Base-by-base conservation (phyloP, 176 grass and related monocot species). In the Oryza meyeriana region DNA sequence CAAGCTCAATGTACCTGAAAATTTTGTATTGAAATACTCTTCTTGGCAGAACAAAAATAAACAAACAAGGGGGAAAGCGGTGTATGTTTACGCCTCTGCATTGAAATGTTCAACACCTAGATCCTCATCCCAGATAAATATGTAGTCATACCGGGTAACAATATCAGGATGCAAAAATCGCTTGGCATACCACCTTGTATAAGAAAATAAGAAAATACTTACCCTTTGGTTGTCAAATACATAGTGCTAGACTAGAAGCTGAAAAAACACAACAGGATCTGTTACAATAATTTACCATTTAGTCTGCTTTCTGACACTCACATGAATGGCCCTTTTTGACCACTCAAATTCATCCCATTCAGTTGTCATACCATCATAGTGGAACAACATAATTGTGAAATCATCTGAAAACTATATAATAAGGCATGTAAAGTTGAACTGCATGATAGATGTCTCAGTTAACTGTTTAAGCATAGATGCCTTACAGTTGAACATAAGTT, bases 1-100 rank as follows among this genome's bases (percentile, higher is more conserved):
- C 91, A 78, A 99, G 91, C 36, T 95, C 90, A 61, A 99, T 95
- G 42, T 99, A 99, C 85, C 96, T 99, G 61, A 24, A 68, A 35
- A 83, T 78, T 41, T 76, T 64, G 7, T 48, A 26, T 59, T 30
- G 17, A 22, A n/a, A 73, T 22, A 28, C 47, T 82, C 28, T 44
- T 14, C 20, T 9, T 2, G 47, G 76, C 50, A 24, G 62, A 78
- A 72, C 44, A 80, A 9, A 33, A 28, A 17, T 42, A 36, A 71
- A 66, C 52, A 79, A 41, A 74, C 17, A 79, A 71, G 57, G 79
- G 8, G 34, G 57, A 78, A 78, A 69, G 39, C 40, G 71, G 40
- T 39, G 25, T 58, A 42, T 3, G 10, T 38, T 35, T 67, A 67
- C 32, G 8, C 65, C 17, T 67, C 65, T 67, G 32, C 65, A 36